Conservation (phyloP, 805 yeast genomes). For the Kluyveromyces nonfermentans region DNA sequence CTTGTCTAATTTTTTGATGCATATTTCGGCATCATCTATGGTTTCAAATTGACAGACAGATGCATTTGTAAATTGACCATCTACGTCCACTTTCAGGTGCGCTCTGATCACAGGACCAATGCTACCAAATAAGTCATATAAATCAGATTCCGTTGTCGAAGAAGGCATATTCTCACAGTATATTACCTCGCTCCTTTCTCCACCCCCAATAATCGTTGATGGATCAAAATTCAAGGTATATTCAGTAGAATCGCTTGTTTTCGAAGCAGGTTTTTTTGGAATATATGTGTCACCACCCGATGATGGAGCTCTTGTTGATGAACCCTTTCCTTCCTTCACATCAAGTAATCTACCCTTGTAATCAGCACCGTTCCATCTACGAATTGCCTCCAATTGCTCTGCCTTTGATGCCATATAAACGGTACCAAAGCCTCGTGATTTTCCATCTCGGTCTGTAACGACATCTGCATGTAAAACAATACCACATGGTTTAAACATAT, state of each 20-base stretch:
- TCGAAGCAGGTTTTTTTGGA: not conserved
- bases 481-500: slow-evolving; percentile 71
- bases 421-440: slow-evolving; percentile 80
- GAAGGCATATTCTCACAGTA: slow-evolving; percentile 76
- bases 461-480: slow-evolving; percentile 77
- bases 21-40: slow-evolving; percentile 58
- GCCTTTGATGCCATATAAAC: slow-evolving; percentile 59
- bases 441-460: slow-evolving; percentile 52
- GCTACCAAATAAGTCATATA: slow-evolving; percentile 76
- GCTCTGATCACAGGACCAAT: slow-evolving; percentile 70
- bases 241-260: not conserved
- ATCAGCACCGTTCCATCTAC: slow-evolving; percentile 55
- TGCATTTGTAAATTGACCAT: slow-evolving; percentile 66
- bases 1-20: slow-evolving; percentile 64
- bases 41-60: slow-evolving; percentile 77
- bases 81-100: slow-evolving; percentile 54
- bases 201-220: slow-evolving; percentile 42
- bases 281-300: slow-evolving; percentile 1
- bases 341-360: slow-evolving; percentile 71
- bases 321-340: slow-evolving; percentile 59
- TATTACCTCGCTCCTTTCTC: slow-evolving; percentile 50
- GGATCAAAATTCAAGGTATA: not conserved
- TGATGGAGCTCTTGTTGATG: not conserved
- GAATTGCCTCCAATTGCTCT: slow-evolving; percentile 66
- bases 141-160: slow-evolving; percentile 79